A percentile compares a stretch with the other conserved stretches of the same genome.
Conservation (phyloP, 108 stramenopile species). For the Cyclotella sp. region DNA sequence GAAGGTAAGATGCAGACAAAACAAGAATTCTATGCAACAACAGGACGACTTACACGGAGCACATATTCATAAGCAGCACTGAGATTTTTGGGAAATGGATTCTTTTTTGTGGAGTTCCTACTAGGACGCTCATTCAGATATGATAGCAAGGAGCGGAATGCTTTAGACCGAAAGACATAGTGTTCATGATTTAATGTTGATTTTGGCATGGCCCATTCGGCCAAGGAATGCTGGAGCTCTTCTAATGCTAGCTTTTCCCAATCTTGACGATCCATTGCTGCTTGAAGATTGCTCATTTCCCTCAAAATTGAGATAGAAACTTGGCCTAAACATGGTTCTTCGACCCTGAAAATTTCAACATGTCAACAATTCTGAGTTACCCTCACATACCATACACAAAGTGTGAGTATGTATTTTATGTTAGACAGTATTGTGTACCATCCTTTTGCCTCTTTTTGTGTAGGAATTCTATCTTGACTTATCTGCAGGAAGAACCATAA, state of each 20-base stretch:
- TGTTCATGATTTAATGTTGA: neutral
- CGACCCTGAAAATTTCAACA: too few relatives aligned
- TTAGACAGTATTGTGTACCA: too few relatives aligned
- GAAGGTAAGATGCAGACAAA: neutral
- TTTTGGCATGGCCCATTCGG: neutral
- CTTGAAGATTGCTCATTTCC: too few relatives aligned
- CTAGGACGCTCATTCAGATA: neutral
- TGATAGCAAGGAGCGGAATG: neutral
- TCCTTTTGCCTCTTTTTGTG: too few relatives aligned
- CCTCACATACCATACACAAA: too few relatives aligned
- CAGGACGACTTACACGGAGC: neutral
- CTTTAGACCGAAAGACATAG: neutral
- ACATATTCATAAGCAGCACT: constrained; percentile 18
- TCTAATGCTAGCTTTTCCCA: neutral
- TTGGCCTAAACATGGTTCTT: too few relatives aligned
- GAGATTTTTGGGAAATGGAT: constrained; percentile 4
- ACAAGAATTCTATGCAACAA: constrained; percentile 5
- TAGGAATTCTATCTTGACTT: too few relatives aligned
- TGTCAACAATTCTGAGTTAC: too few relatives aligned
- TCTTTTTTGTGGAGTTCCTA: neutral
- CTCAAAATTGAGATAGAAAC: too few relatives aligned
- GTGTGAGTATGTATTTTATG: too few relatives aligned
- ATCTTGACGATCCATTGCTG: neutral
- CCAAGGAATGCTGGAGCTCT: neutral
- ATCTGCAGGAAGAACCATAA: too few relatives aligned